A percentile compares a stretch with the other conserved stretches of the same genome.
Evolutionary conservation across 768 basidiomycete species (phyloP).

Genomic region (Rhizopogon roseolus): DNA sequence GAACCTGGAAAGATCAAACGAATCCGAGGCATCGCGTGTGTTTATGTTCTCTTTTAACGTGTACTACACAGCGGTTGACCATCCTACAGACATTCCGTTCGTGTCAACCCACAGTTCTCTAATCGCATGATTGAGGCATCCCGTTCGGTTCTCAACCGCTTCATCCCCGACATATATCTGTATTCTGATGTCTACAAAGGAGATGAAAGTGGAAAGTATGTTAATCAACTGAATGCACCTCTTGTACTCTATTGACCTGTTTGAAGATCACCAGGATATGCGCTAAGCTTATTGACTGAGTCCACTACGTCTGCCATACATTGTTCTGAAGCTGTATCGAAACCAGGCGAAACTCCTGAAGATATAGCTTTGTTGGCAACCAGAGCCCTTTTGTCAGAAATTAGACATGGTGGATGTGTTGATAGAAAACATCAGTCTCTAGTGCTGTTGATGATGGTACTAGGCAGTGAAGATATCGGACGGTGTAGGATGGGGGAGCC

Average conservation of each 20-base stretch:
- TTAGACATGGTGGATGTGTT: conserved; percentile 82
- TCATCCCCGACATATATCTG: conserved; percentile 96
- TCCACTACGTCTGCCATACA: conserved; percentile 88
- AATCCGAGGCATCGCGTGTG: conserved; percentile 93
- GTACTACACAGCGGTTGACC: background rate
- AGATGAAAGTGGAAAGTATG: conserved; percentile 94
- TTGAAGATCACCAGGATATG: conserved; percentile 91
- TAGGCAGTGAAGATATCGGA: conserved; percentile 97
- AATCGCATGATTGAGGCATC: conserved; percentile 96
- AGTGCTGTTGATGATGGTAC: conserved; percentile 83
- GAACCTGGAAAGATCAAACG: conserved; percentile 89
- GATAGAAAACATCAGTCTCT: conserved; percentile 87
- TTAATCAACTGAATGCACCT: conserved; percentile 3
- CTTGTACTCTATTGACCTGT: background rate
- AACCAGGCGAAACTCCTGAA: conserved; percentile 84
- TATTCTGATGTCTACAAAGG: conserved; percentile 99
- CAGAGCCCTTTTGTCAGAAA: conserved; percentile 71
- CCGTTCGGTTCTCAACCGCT: conserved; percentile 89
- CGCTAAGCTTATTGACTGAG: conserved; percentile 84
- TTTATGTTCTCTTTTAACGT: conserved; percentile 13
- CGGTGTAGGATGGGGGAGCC: conserved; percentile 83
- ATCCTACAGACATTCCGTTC: conserved; percentile 77
- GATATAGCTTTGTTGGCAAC: conserved; percentile 86
- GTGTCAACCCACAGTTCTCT: conserved; percentile 95
- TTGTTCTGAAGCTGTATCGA: conserved; percentile 81